phyloP scores from a whole-genome alignment of 2,329 filamentous ascomycete genomes.

The Pyricularia sp. region DNA sequence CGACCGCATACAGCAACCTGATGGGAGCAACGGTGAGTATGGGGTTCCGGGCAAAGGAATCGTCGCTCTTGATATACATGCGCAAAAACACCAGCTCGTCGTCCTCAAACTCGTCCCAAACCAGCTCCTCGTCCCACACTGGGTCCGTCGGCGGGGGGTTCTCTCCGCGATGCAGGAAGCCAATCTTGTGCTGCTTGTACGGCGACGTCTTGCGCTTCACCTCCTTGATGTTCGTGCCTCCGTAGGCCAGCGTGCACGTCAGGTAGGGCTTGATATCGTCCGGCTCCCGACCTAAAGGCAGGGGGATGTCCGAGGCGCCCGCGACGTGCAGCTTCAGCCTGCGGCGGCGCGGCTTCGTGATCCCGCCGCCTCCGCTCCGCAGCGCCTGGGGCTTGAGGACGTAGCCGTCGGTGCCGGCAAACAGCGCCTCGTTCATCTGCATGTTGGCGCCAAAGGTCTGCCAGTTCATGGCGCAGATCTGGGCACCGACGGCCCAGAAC shows the following conservation, averaged over 20 bases:
- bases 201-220: slow-evolving; percentile 52
- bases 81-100: slow-evolving; percentile 57
- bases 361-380: slow-evolving; percentile 38
- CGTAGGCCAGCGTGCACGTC: slow-evolving; percentile 55
- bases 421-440: slow-evolving; percentile 61
- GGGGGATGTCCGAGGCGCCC: slow-evolving; percentile 52
- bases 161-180: slow-evolving; percentile 46
- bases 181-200: slow-evolving; percentile 51
- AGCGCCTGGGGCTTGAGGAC: slow-evolving; percentile 55
- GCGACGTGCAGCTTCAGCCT: slow-evolving; percentile 48
- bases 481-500: slow-evolving; percentile 59
- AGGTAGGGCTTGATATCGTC: slow-evolving; percentile 54
- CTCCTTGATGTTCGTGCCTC: slow-evolving; percentile 15
- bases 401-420: slow-evolving; percentile 55
- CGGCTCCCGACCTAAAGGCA: slow-evolving; percentile 38
- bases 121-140: slow-evolving; percentile 55
- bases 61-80: slow-evolving; percentile 58
- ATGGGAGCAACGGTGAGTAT: slow-evolving; percentile 52
- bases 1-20: slow-evolving; percentile 44
- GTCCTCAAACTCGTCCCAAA: slow-evolving; percentile 56
- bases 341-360: slow-evolving; percentile 27
- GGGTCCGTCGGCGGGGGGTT: slow-evolving; percentile 52
- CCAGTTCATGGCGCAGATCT: slow-evolving; percentile 63
- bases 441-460: slow-evolving; percentile 57
- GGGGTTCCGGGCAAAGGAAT: slow-evolving; percentile 52